Evolutionary conservation across 345 rosid species (phyloP).

Genomic region (Euphorbia tirucalli): DNA sequence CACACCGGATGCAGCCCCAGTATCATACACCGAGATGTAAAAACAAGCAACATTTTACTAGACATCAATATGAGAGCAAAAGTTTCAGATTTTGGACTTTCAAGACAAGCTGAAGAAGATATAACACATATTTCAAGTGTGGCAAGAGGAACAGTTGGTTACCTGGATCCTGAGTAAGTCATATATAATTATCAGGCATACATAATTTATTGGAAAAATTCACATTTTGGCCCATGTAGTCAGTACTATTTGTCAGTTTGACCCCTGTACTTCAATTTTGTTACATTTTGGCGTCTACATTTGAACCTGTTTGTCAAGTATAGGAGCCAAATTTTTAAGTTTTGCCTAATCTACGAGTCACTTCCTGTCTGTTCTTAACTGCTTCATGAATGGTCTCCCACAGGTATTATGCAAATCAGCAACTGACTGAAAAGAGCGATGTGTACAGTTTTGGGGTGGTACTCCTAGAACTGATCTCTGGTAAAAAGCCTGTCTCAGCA

Average conservation of each 20-base stretch:
- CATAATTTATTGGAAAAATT: background rate
- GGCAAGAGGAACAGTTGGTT: constrained; percentile 93
- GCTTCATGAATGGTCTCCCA: background rate
- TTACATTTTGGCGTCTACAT: too few species aligned
- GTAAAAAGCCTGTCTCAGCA: constrained; percentile 76
- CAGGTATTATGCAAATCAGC: constrained; percentile 92
- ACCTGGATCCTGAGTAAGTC: constrained; percentile 94
- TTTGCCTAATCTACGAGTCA: too few species aligned
- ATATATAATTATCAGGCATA: background rate
- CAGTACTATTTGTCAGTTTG: too few species aligned
- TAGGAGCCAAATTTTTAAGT: too few species aligned
- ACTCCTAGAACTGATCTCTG: constrained; percentile 87
- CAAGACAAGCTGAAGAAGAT: constrained; percentile 92
- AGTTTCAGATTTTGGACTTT: constrained; percentile 97
- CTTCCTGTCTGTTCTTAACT: background rate
- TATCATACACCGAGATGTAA: constrained; percentile 94
- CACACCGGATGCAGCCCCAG: constrained; percentile 94
- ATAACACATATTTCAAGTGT: constrained; percentile 85
- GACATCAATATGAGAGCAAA: constrained; percentile 94
- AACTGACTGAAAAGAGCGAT: constrained; percentile 91
- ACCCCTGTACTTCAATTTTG: too few species aligned
- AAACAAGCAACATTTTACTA: constrained; percentile 88
- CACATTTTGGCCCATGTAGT: too few species aligned
- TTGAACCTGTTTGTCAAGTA: too few species aligned
- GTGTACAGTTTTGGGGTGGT: constrained; percentile 98